Conservation (phyloP, 768 basidiomycete species). For the Leccinum disarticulatum region DNA sequence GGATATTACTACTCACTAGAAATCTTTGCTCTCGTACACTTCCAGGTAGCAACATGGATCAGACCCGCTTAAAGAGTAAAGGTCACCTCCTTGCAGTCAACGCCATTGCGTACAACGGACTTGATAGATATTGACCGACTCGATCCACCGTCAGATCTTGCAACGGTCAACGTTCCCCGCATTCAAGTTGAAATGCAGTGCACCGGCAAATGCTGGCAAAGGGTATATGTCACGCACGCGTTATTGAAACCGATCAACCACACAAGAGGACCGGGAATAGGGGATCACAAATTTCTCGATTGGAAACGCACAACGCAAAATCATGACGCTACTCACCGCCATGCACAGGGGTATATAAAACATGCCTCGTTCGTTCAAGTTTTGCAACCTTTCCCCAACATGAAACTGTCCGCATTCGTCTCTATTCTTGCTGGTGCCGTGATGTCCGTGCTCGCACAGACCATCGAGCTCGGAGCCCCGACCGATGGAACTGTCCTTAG, state of each 20-base stretch:
- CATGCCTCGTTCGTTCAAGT: not conserved
- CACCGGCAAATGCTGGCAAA: not conserved
- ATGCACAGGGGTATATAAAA: not conserved
- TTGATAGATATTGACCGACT: not conserved
- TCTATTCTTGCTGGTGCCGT: slow-evolving; percentile 7
- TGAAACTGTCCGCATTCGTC: slow-evolving; percentile 18
- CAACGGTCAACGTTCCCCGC: not conserved
- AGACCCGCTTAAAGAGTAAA: not conserved
- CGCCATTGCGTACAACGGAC: not conserved
- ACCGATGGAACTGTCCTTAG: slow-evolving; percentile 17
- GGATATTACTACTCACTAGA: not conserved
- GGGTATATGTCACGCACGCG: too few species aligned
- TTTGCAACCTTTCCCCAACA: not conserved
- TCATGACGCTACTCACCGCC: not conserved
- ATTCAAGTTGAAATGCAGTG: not conserved
- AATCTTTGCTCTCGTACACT: not conserved
- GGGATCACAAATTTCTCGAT: not conserved
- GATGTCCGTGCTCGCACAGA: slow-evolving; percentile 24
- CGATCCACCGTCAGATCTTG: not conserved
- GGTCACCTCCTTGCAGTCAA: not conserved
- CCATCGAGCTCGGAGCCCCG: slow-evolving; percentile 27
- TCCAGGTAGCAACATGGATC: not conserved
- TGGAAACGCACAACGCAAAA: too few species aligned
- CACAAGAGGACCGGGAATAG: too few species aligned
- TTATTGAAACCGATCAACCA: too few species aligned